These are phyloP conservation scores for Talaromyces sp. DNA, from an alignment of 2,329 filamentous ascomycete genomes.

Conservation along the genomic window DNA sequence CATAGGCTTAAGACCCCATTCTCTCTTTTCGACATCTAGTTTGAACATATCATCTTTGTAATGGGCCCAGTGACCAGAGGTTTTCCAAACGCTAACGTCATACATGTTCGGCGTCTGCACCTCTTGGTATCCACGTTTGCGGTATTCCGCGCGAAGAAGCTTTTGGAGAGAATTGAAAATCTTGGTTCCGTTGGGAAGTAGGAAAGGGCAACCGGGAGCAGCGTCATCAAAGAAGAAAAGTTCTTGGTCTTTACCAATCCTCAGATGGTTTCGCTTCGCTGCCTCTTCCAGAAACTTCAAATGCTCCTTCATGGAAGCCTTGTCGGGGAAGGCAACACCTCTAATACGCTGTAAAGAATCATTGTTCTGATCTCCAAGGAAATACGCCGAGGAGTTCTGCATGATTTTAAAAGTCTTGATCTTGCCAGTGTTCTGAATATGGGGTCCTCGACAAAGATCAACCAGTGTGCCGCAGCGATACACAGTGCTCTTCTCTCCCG, in stretches of 20 bases:
- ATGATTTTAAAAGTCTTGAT: conserved; percentile 94
- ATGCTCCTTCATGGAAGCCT: conserved; percentile 89
- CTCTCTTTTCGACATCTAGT: conserved; percentile 74
- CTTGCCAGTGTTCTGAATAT: conserved; percentile 86
- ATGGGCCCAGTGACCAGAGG: conserved; percentile 87
- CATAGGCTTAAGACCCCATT: conserved; percentile 90
- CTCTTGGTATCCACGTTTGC: conserved; percentile 88
- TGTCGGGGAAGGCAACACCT: conserved; percentile 93
- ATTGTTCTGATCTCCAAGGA: conserved; percentile 87
- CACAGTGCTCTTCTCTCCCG: conserved; percentile 86
- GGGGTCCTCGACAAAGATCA: conserved; percentile 90
- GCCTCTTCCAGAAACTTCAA: conserved; percentile 94
- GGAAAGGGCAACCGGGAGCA: conserved; percentile 91
- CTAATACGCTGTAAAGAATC: conserved; percentile 96
- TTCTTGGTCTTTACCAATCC: conserved; percentile 91
- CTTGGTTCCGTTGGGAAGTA: conserved; percentile 83
- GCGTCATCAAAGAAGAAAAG: conserved; percentile 94
- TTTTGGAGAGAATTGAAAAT: conserved; percentile 86
- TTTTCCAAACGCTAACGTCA: conserved; percentile 89
- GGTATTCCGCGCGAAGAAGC: conserved; percentile 82
- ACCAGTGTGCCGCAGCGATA: conserved; percentile 92
- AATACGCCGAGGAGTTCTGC: conserved; percentile 83
- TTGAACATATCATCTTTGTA: conserved; percentile 96
- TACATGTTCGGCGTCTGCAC: conserved; percentile 97
- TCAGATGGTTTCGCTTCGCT: conserved; percentile 93